Evolutionary conservation across 1,284 basidiomycete genomes (phyloP).

Genomic region (Rhizoctonia solani): DNA sequence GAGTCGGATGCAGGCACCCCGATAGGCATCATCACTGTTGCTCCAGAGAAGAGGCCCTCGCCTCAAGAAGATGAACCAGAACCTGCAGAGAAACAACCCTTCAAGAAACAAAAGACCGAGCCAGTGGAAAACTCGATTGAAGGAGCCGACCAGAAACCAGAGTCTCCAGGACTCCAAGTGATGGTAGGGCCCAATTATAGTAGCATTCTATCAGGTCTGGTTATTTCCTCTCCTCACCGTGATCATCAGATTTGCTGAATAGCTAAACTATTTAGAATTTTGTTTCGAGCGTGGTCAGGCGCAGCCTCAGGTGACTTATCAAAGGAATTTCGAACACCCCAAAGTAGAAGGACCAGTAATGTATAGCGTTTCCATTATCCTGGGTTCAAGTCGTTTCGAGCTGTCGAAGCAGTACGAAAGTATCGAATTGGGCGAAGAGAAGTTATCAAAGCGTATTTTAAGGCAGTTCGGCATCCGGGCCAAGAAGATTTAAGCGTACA

Average conservation of each 20-base stretch:
- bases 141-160: neutral
- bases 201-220: slow-evolving; percentile 16
- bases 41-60: neutral
- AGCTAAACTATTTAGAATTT: neutral
- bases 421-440: slow-evolving; percentile 14
- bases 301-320: slow-evolving; percentile 25
- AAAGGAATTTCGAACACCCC: neutral
- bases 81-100: slow-evolving; percentile 3
- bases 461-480: slow-evolving; percentile 10
- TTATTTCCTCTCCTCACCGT: neutral
- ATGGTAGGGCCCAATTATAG: slow-evolving; percentile 4
- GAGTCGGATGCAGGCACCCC: neutral
- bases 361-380: slow-evolving; percentile 7
- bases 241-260: neutral
- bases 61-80: neutral
- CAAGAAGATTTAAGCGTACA: neutral
- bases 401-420: slow-evolving; percentile 23
- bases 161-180: neutral
- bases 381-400: slow-evolving; percentile 3
- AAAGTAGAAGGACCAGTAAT: neutral
- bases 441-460: slow-evolving; percentile 22
- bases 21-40: neutral
- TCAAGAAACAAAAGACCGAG: slow-evolving; percentile 16
- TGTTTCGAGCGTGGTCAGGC: slow-evolving; percentile 1
- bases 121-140: neutral